A percentile compares a stretch with the other conserved stretches of the same genome.
Conservation (phyloP, 1,139 yeast genomes). For the Debaryomyces coudertii region DNA sequence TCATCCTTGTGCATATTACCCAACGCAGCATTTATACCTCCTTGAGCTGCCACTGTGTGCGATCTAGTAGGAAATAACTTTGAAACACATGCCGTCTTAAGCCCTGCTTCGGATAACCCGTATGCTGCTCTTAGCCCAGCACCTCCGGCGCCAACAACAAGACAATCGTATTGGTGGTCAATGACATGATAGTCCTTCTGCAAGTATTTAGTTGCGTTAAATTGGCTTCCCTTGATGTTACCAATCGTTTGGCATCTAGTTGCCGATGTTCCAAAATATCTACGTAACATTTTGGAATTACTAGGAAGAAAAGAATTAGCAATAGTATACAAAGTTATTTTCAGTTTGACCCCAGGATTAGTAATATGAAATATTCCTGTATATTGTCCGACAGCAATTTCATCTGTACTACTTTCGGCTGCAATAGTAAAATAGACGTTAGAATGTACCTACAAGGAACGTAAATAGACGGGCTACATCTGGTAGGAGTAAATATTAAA, state of each 20-base stretch:
- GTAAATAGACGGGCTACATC: too few species aligned
- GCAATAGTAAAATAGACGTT: neutral
- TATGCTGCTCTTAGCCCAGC: constrained; percentile 99
- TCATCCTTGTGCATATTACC: constrained; percentile 97
- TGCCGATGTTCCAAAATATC: constrained; percentile 22
- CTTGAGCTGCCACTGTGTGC: constrained; percentile 99
- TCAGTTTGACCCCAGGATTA: constrained; percentile 3
- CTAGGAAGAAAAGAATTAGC: neutral
- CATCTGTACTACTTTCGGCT: neutral
- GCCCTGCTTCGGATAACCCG: constrained; percentile 96
- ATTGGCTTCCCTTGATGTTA: constrained; percentile 51
- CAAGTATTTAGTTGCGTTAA: constrained; percentile 55
- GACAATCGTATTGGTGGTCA: constrained; percentile 97
- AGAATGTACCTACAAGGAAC: neutral
- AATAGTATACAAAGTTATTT: neutral
- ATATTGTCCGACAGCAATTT: neutral
- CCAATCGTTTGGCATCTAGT: constrained; percentile 23
- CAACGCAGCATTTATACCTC: constrained; percentile 98
- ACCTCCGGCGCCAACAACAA: constrained; percentile 99
- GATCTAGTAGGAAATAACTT: constrained; percentile 98
- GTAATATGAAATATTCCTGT: constrained; percentile 7
- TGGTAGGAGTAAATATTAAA: neutral
- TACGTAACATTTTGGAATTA: constrained; percentile 21
- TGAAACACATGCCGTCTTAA: constrained; percentile 95
- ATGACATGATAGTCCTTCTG: constrained; percentile 85